These are phyloP conservation scores for Gelatoporia subvermispora DNA, from an alignment of 768 basidiomycete species.

Conservation along the genomic window DNA sequence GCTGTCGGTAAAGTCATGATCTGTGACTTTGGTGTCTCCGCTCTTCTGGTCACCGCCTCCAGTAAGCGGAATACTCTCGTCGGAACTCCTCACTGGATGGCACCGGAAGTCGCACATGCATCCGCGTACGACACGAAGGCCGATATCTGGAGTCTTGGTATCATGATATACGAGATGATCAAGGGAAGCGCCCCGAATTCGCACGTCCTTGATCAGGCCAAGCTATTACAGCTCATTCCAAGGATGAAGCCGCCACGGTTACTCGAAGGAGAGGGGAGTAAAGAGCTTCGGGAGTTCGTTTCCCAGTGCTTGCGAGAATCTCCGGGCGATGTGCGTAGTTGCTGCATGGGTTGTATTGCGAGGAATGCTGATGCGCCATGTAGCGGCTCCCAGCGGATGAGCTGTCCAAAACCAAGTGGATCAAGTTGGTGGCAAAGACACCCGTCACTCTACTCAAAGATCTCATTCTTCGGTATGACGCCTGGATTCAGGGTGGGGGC, in stretches of 20 bases:
- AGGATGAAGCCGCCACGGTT: constrained; percentile 78
- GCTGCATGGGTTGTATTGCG: neutral
- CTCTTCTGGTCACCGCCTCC: constrained; percentile 73
- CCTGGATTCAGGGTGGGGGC: constrained; percentile 62
- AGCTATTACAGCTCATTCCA: constrained; percentile 87
- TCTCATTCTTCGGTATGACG: constrained; percentile 71
- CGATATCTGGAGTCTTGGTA: constrained; percentile 97
- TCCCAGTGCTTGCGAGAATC: constrained; percentile 75
- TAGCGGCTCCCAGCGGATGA: constrained; percentile 91
- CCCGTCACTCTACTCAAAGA: constrained; percentile 72
- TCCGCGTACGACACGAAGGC: constrained; percentile 97
- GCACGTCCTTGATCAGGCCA: constrained; percentile 74
- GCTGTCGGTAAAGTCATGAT: constrained; percentile 88
- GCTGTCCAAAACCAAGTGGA: constrained; percentile 84
- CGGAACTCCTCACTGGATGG: constrained; percentile 99
- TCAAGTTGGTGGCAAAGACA: constrained; percentile 67
- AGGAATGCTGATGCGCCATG: neutral
- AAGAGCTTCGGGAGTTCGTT: constrained; percentile 87
- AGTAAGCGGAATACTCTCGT: constrained; percentile 96
- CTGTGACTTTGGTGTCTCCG: constrained; percentile 98
- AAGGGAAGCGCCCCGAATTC: constrained; percentile 95
- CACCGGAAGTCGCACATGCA: constrained; percentile 90
- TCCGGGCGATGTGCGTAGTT: constrained; percentile 60
- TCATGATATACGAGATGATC: constrained; percentile 94
- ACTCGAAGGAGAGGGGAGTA: constrained; percentile 71